Percentiles rank a stretch among this genome's conserved stretches.
These are phyloP conservation scores for Myxozyma neotropica DNA, from an alignment of 805 yeast genomes.

Conservation along the genomic window DNA sequence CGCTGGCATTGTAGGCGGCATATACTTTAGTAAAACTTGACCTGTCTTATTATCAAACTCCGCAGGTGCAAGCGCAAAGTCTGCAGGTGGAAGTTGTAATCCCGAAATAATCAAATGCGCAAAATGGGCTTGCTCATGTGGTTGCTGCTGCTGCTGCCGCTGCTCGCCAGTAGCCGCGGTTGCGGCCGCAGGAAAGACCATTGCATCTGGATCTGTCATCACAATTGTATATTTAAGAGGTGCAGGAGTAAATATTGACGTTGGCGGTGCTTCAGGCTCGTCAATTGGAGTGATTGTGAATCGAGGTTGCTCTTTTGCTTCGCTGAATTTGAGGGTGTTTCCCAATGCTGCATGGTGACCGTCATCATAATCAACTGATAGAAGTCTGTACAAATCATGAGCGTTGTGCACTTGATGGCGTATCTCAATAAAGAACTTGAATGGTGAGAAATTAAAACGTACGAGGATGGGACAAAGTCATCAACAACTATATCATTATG, in stretches of 20 bases:
- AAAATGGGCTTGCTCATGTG: conserved; percentile 3
- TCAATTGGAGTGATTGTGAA: conserved; percentile 24
- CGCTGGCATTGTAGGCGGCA: conserved; percentile 3
- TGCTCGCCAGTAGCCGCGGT: neutral
- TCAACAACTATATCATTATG: conserved; percentile 32
- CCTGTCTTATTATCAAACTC: conserved; percentile 1
- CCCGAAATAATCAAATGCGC: conserved; percentile 24
- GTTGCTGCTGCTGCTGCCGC: too few species aligned
- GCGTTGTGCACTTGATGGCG: neutral
- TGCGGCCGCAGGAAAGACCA: neutral
- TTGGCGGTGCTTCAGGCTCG: conserved; percentile 14
- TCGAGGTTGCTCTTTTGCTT: conserved; percentile 5
- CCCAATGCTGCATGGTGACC: conserved; percentile 31
- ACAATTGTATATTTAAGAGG: conserved; percentile 18
- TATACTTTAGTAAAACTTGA: neutral
- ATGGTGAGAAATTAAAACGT: neutral
- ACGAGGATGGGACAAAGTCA: conserved; percentile 25
- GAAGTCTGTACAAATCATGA: conserved; percentile 13
- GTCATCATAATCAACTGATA: conserved; percentile 24
- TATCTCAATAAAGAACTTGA: neutral
- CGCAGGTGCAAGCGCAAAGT: neutral
- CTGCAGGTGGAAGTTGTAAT: conserved; percentile 1
- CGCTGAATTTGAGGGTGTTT: conserved; percentile 13
- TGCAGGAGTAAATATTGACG: neutral
- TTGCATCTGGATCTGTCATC: conserved; percentile 19